Conservation (phyloP, 176 grass and related monocot genomes). For the Cymbopogon citratus region DNA sequence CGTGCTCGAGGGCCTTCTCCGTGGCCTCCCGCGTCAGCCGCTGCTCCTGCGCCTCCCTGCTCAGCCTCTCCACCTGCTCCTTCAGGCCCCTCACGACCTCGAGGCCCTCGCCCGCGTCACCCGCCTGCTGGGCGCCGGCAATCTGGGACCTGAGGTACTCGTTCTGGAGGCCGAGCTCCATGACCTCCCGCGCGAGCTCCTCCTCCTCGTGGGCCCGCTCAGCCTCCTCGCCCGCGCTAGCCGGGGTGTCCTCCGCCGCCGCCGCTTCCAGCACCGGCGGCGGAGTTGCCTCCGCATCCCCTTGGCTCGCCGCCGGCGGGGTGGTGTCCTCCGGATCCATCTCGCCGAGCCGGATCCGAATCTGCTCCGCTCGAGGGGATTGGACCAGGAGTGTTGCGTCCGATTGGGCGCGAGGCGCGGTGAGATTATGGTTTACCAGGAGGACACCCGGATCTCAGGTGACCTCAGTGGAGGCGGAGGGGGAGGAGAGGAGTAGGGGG, state of each 20-base stretch:
- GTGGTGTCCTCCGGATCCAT: conserved; percentile 52
- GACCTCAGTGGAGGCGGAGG: background rate
- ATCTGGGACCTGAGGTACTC: conserved; percentile 62
- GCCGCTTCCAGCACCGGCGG: background rate
- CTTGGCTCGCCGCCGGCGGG: background rate
- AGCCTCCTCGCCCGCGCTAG: background rate
- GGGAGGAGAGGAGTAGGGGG: background rate
- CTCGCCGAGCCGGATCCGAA: conserved; percentile 31
- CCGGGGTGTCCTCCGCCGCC: background rate
- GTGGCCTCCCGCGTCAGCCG: conserved; percentile 72
- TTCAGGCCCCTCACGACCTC: conserved; percentile 44
- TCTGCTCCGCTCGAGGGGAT: conserved; percentile 21
- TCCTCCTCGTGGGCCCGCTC: conserved; percentile 30
- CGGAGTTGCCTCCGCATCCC: background rate
- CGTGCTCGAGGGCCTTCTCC: conserved; percentile 71
- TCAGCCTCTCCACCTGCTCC: conserved; percentile 62
- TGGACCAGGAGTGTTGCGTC: background rate
- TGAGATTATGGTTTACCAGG: conserved; percentile 3
- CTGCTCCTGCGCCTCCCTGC: conserved; percentile 59
- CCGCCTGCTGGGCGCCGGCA: conserved; percentile 1
- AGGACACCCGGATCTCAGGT: background rate
- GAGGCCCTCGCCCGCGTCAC: background rate
- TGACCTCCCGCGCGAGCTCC: conserved; percentile 45
- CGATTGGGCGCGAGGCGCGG: background rate
- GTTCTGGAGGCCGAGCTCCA: conserved; percentile 61